A percentile compares a stretch with the other conserved stretches of the same genome.
These are phyloP conservation scores for Wickerhamiella infanticola DNA, from an alignment of 1,139 yeast genomes.

Conservation along the genomic window DNA sequence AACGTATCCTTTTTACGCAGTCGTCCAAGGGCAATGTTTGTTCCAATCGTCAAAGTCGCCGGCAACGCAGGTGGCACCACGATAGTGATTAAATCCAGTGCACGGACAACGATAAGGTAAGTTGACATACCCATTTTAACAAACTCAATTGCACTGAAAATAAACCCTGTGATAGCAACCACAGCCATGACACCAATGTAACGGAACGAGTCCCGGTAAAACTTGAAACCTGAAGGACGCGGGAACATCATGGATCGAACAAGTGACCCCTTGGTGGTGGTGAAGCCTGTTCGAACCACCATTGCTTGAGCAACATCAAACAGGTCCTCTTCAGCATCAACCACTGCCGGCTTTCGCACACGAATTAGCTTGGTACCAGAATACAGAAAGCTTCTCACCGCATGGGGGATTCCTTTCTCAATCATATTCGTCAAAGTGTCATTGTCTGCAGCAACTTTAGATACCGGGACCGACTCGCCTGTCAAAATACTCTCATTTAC, in stretches of 20 bases:
- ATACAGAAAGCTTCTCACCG: constrained; percentile 64
- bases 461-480: constrained; percentile 95
- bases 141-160: constrained; percentile 70
- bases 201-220: constrained; percentile 84
- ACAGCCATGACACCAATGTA: constrained; percentile 89
- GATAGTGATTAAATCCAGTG: constrained; percentile 83
- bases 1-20: constrained; percentile 53
- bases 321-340: constrained; percentile 22
- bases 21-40: constrained; percentile 75
- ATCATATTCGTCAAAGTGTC: constrained; percentile 42
- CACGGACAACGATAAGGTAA: constrained; percentile 63
- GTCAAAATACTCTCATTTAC: constrained; percentile 92
- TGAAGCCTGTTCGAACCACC: constrained; percentile 80
- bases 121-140: constrained; percentile 57
- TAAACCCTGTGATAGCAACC: constrained; percentile 73
- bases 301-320: constrained; percentile 64
- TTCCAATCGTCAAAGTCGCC: constrained; percentile 91
- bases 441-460: constrained; percentile 53
- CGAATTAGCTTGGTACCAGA: constrained; percentile 82
- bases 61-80: constrained; percentile 99
- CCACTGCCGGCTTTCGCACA: constrained; percentile 45
- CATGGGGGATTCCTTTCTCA: constrained; percentile 37
- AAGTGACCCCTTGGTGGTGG: constrained; percentile 90
- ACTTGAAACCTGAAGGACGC: constrained; percentile 83
- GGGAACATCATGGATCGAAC: constrained; percentile 94